These are phyloP conservation scores for Tanacetum coccineum DNA, from an alignment of 129 eudicot genomes.

Conservation along the genomic window DNA sequence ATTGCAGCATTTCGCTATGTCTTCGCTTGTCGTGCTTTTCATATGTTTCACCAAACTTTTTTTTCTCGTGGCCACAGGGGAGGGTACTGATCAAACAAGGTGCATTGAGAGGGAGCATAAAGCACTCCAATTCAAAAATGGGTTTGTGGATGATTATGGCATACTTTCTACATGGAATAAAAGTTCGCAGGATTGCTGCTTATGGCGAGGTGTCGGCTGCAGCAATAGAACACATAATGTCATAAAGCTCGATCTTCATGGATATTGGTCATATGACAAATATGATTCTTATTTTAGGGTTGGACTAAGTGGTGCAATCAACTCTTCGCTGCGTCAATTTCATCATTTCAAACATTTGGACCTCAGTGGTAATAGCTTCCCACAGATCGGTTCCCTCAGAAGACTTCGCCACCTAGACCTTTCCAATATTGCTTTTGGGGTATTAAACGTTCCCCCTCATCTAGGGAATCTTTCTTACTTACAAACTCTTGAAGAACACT, in stretches of 20 bases:
- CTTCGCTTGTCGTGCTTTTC: background rate
- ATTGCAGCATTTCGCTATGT: background rate
- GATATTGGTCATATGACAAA: background rate
- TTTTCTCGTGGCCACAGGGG: background rate
- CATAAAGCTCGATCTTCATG: background rate
- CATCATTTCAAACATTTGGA: constrained; percentile 23
- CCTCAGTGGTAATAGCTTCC: constrained; percentile 17
- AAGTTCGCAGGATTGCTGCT: constrained; percentile 20
- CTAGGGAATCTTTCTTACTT: constrained; percentile 19
- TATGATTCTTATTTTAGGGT: no score
- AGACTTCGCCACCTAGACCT: constrained; percentile 18
- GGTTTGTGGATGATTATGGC: constrained; percentile 15
- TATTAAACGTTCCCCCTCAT: constrained; percentile 11
- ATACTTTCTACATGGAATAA: constrained; percentile 16
- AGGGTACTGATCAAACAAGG: background rate
- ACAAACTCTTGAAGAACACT: constrained; percentile 19
- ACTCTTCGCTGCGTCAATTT: constrained; percentile 24
- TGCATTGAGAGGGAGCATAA: constrained; percentile 17
- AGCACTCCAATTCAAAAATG: constrained; percentile 19
- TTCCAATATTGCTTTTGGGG: background rate
- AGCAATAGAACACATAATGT: constrained; percentile 16
- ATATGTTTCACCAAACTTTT: background rate
- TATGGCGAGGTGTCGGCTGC: constrained; percentile 25
- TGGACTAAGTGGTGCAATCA: constrained; percentile 15
- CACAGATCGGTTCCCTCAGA: constrained; percentile 19